phyloP scores from a whole-genome alignment of 2,329 filamentous ascomycete genomes.

The Hymenoscyphus repandus region DNA sequence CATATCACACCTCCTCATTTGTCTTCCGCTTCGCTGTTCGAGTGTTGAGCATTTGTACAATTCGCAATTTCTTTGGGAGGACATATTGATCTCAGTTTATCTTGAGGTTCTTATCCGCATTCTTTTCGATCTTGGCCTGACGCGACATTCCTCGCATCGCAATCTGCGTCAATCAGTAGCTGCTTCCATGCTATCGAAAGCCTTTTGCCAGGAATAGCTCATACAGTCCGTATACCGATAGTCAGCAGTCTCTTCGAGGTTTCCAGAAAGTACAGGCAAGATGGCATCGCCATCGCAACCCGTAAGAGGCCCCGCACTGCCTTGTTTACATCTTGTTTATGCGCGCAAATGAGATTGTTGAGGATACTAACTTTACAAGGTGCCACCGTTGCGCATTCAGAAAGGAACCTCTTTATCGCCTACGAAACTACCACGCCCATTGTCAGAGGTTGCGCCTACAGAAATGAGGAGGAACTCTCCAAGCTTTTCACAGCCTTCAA shows the following conservation, averaged over 20 bases:
- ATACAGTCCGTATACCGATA: neutral
- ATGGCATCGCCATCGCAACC: conserved; percentile 26
- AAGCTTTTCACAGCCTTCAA: conserved; percentile 72
- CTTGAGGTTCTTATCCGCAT: neutral
- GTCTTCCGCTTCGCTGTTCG: neutral
- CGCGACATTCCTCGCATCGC: conserved; percentile 20
- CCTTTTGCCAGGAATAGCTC: conserved; percentile 3
- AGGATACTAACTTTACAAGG: conserved; percentile 38
- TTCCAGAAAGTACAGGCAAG: neutral
- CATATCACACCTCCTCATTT: neutral
- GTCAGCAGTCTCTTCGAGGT: conserved; percentile 3
- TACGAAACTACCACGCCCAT: conserved; percentile 64
- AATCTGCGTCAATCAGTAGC: conserved; percentile 9
- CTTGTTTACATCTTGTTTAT: conserved; percentile 7
- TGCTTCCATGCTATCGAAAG: conserved; percentile 17
- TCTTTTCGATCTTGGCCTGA: neutral
- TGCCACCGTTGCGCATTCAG: conserved; percentile 74
- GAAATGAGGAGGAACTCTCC: conserved; percentile 88
- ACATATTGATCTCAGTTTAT: neutral
- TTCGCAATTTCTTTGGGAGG: neutral
- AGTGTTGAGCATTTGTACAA: neutral
- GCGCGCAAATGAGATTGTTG: neutral
- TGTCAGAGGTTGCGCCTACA: conserved; percentile 84
- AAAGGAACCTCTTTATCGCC: conserved; percentile 60
- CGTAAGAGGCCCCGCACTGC: conserved; percentile 15